phyloP scores from a whole-genome alignment of 1,284 basidiomycete genomes.

The Schizopora paradoxa region DNA sequence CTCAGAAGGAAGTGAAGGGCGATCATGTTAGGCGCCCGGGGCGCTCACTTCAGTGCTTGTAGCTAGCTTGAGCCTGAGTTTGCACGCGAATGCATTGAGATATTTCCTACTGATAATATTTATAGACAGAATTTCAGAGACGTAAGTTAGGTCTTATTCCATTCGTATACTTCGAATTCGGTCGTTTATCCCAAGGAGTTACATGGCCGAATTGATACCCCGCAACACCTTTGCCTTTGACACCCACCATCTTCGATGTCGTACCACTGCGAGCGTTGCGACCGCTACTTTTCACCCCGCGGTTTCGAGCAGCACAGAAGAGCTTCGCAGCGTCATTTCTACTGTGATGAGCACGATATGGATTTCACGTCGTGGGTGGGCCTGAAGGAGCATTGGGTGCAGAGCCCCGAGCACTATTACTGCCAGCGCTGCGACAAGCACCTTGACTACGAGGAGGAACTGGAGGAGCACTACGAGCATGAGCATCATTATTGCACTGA shows the following conservation, averaged over 20 bases:
- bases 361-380: constrained; percentile 16
- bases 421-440: constrained; percentile 20
- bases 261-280: constrained; percentile 33
- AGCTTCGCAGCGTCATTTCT: constrained; percentile 14
- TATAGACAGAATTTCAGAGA: not conserved
- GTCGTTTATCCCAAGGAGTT: not conserved
- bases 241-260: constrained; percentile 21
- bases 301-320: constrained; percentile 22
- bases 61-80: too few species aligned
- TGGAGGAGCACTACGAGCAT: constrained; percentile 24
- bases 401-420: constrained; percentile 18
- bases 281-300: constrained; percentile 25
- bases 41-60: too few species aligned
- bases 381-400: constrained; percentile 14
- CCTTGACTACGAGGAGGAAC: constrained; percentile 12
- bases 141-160: not conserved
- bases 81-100: not conserved
- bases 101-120: not conserved
- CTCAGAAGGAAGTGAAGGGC: too few species aligned
- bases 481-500: constrained; percentile 26
- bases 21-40: too few species aligned
- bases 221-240: not conserved
- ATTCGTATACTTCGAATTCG: not conserved
- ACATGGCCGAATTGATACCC: not conserved
- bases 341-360: constrained; percentile 18